Evolutionary conservation across 768 basidiomycete genomes (phyloP).

Genomic region (Suillus subluteus): DNA sequence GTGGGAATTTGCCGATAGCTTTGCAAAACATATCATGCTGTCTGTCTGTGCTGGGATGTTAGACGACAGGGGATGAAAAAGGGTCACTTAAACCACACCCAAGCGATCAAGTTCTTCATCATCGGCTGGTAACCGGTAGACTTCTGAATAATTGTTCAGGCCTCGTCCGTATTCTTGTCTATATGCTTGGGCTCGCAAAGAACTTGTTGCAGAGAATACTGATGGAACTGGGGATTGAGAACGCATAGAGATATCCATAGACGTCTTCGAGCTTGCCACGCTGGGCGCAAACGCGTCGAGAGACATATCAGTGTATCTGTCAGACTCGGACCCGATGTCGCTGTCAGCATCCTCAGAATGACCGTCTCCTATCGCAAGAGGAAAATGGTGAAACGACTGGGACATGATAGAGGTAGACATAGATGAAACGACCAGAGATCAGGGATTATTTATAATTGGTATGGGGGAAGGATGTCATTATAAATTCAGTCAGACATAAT

Average conservation of each 20-base stretch:
- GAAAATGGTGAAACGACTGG: constrained; percentile 9
- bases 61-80: constrained; percentile 16
- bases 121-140: constrained; percentile 79
- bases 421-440: constrained; percentile 13
- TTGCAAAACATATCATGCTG: constrained; percentile 70
- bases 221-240: constrained; percentile 71
- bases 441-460: constrained; percentile 8
- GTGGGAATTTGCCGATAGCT: constrained; percentile 70
- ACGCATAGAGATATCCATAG: constrained; percentile 61
- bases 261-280: constrained; percentile 54
- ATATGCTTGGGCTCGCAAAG: constrained; percentile 60
- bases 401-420: constrained; percentile 22
- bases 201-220: constrained; percentile 68
- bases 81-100: constrained; percentile 42
- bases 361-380: constrained; percentile 13
- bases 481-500: constrained; percentile 16
- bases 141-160: constrained; percentile 78
- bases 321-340: constrained; percentile 50
- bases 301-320: constrained; percentile 46
- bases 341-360: constrained; percentile 44
- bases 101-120: constrained; percentile 75
- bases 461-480: constrained; percentile 4
- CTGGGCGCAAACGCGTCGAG: constrained; percentile 44
- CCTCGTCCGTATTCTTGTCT: constrained; percentile 69
- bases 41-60: constrained; percentile 47